A percentile compares a stretch with the other conserved stretches of the same genome.
phyloP scores from a whole-genome alignment of 2,329 filamentous ascomycete species.

The Xylaria sp. region DNA sequence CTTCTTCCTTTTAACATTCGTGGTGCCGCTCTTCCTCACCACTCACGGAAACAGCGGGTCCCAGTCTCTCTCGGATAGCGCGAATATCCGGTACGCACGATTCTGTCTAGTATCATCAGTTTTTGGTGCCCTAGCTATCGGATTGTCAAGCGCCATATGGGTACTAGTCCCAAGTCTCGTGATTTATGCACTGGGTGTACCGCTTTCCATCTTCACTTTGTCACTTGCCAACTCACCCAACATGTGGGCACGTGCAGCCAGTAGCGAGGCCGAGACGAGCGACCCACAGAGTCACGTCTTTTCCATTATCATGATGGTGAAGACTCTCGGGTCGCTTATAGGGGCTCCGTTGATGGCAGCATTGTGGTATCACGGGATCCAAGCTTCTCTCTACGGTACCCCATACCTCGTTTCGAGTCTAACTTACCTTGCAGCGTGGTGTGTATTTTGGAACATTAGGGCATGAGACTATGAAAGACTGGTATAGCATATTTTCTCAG shows the following conservation, averaged over 20 bases:
- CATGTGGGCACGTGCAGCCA: slow-evolving; percentile 38
- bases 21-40: slow-evolving; percentile 49
- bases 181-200: slow-evolving; percentile 55
- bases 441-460: slow-evolving; percentile 41
- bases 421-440: slow-evolving; percentile 45
- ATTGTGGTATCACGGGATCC: slow-evolving; percentile 54
- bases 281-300: slow-evolving; percentile 51
- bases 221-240: slow-evolving; percentile 53
- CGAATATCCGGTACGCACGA: slow-evolving; percentile 45
- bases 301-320: slow-evolving; percentile 58
- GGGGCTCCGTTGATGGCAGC: slow-evolving; percentile 55
- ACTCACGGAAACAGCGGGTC: slow-evolving; percentile 29
- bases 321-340: slow-evolving; percentile 54
- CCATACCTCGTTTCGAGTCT: slow-evolving; percentile 49
- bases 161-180: slow-evolving; percentile 51
- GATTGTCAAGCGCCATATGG: slow-evolving; percentile 46
- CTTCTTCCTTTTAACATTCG: slow-evolving; percentile 49
- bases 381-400: slow-evolving; percentile 43
- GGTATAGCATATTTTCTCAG: too few species aligned
- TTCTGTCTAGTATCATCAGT: slow-evolving; percentile 47
- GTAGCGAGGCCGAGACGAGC: slow-evolving; percentile 18
- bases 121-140: slow-evolving; percentile 51
- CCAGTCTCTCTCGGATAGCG: slow-evolving; percentile 36
- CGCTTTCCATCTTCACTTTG: slow-evolving; percentile 56
- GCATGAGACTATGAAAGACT: slow-evolving; percentile 5